A percentile compares a stretch with the other conserved stretches of the same genome.
Conservation (phyloP, 2,329 filamentous ascomycete species). For the Chrysoporthe puriensis region DNA sequence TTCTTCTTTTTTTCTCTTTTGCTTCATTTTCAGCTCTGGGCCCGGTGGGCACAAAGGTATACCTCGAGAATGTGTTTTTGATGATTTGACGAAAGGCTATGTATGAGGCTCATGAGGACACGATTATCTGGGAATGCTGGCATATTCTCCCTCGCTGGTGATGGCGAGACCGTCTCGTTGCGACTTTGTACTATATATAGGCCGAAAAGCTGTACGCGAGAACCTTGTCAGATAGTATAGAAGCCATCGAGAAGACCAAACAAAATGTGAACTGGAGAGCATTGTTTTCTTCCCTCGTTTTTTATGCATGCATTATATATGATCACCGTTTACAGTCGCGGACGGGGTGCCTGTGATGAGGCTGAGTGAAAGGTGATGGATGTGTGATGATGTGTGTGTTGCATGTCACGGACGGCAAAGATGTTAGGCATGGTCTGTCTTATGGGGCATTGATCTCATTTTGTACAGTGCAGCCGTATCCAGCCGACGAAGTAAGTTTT, state of each 20-base stretch:
- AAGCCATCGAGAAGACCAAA: not conserved
- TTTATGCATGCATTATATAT: too few relatives aligned
- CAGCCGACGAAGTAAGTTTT: not conserved
- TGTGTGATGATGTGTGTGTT: too few relatives aligned
- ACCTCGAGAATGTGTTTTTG: not conserved
- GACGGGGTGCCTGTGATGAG: too few relatives aligned
- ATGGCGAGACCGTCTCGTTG: not conserved
- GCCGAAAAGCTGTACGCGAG: conserved; percentile 10
- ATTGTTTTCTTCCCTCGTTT: not conserved
- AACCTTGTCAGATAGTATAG: conserved; percentile 1
- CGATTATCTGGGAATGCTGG: not conserved
- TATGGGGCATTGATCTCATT: too few relatives aligned
- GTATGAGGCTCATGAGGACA: conserved; percentile 2
- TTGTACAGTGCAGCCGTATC: too few relatives aligned
- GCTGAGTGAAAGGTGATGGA: too few relatives aligned
- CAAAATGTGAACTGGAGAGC: not conserved
- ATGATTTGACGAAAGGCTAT: conserved; percentile 11
- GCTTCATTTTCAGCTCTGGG: not conserved
- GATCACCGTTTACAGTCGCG: too few relatives aligned
- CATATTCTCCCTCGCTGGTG: not conserved
- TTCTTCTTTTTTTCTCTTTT: not conserved
- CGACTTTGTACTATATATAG: conserved; percentile 3
- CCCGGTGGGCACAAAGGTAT: not conserved
- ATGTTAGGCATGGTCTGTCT: too few relatives aligned
- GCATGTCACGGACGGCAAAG: too few relatives aligned